phyloP scores from a whole-genome alignment of 768 basidiomycete genomes.

The Rhodotorula sphaerocarpa region DNA sequence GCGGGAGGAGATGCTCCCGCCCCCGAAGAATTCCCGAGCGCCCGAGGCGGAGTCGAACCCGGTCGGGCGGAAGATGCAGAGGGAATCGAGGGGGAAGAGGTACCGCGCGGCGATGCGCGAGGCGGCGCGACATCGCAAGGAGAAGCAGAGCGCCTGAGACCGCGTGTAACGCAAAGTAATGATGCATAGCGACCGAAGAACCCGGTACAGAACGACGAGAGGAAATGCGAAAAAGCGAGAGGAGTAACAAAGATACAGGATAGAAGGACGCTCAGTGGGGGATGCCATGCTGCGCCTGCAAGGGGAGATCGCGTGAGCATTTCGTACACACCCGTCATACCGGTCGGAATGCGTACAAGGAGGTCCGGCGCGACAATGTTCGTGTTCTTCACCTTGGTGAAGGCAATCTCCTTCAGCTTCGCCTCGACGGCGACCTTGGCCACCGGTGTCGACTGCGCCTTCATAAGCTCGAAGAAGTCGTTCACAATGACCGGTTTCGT shows the following conservation, averaged over 20 bases:
- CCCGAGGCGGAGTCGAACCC: too few relatives aligned
- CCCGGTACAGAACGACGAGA: too few relatives aligned
- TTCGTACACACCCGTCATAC: too few relatives aligned
- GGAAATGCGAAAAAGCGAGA: neutral
- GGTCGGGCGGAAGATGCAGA: too few relatives aligned
- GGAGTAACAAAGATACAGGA: too few relatives aligned
- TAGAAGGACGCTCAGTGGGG: too few relatives aligned
- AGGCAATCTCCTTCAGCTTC: slow-evolving; percentile 4
- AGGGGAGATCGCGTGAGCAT: neutral
- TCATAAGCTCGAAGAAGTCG: neutral
- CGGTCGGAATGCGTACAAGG: neutral
- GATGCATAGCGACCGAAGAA: neutral
- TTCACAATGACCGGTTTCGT: slow-evolving; percentile 3
- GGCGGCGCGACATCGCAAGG: neutral
- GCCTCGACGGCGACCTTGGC: slow-evolving; percentile 9
- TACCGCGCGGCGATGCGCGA: neutral
- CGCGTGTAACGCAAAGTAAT: neutral
- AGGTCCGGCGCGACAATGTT: neutral
- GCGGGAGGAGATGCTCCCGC: slow-evolving; percentile 17
- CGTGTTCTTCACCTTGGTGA: slow-evolving; percentile 17
- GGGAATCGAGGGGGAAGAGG: neutral
- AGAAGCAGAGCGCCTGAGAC: too few relatives aligned
- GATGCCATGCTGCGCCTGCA: neutral
- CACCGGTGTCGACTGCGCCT: neutral
- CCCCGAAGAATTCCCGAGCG: too few relatives aligned